Base-by-base conservation (phyloP, 164 flowering plant species). In the Saururus chinensis region DNA sequence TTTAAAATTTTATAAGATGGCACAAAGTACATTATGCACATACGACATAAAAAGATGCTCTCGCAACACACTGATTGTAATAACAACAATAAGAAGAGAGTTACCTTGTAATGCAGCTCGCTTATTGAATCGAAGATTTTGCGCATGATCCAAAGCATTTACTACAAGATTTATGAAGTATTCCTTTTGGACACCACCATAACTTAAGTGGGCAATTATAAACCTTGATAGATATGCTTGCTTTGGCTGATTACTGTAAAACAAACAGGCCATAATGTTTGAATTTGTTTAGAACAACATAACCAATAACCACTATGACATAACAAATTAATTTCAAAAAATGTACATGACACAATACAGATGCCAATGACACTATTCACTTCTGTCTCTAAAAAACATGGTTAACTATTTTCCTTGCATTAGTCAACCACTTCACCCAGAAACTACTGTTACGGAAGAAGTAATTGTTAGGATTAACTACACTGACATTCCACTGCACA, bases 141-240 rank as follows among this genome's bases (percentile, higher is more conserved):
- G 73, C 49, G 75, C 80, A 64, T 80, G 86, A 40, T 68, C 75
- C 62, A 82, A 59, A n/a, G 86, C 78, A 60, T 68, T 76, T 35
- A 1, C 42, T 48, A 85, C 62, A 57, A 84, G 65, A 37, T 69
- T 65, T 72, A 72, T 59, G 57, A 88, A 85, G 64, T 68, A 80
- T 10, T 75, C 71, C 17, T 53, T 59, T 14, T 86, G 85, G 5
- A 88, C 89, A 37, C 89, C 89, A 56, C 95, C 95, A 77, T 80
- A 80, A 69, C 71, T 67, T n/a, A 87, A 80, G 56, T 81, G 86
- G 19, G 81, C 75, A 60, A 87, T 75, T 23, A 87, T 74, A 67
- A 60, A 54, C 69, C 65, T 82, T 16, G 89, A 82, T 1, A 87
- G 68, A 54, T 0, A 68, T 9, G 88, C 24, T 19, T 51, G 80